These are phyloP conservation scores for Salisapilia sapeloensis DNA, from an alignment of 352 stramenopile species.

Conservation along the genomic window DNA sequence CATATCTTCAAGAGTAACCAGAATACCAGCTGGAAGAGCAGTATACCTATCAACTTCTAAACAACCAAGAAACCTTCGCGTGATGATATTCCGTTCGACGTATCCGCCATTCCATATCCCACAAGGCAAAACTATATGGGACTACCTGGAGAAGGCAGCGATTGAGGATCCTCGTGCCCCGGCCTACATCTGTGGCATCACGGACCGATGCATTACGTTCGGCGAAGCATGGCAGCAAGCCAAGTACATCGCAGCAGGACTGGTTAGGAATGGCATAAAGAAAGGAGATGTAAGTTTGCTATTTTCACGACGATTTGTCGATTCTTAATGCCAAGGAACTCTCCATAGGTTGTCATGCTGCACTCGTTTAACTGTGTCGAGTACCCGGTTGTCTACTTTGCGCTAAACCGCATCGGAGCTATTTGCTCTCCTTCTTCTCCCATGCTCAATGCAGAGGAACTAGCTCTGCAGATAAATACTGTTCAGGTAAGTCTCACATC, in stretches of 20 bases:
- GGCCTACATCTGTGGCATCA: constrained; percentile 24
- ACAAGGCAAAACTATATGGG: constrained; percentile 15
- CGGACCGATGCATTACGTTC: constrained; percentile 17
- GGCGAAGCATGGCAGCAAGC: constrained; percentile 8
- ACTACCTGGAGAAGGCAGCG: constrained; percentile 17
- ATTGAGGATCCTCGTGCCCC: constrained; percentile 5
- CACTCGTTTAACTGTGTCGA: constrained; percentile 41
- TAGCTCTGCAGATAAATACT: constrained; percentile 13
- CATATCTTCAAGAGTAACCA: background rate
- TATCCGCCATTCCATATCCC: constrained; percentile 9
- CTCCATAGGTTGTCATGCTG: constrained; percentile 16
- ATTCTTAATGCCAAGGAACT: background rate
- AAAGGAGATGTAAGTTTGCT: constrained; percentile 19
- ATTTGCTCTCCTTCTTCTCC: constrained; percentile 20
- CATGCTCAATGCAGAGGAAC: constrained; percentile 15
- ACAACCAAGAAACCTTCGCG: background rate
- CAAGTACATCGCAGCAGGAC: constrained; percentile 10
- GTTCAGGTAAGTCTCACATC: constrained; percentile 7
- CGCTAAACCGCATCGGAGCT: constrained; percentile 16
- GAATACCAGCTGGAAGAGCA: background rate
- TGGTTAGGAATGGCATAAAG: constrained; percentile 14
- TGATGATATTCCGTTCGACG: constrained; percentile 21
- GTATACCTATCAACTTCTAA: background rate
- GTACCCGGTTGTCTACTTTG: constrained; percentile 23
- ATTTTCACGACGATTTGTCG: background rate